Conservation (phyloP, 768 basidiomycete species). For the Mycena sanguinolenta region DNA sequence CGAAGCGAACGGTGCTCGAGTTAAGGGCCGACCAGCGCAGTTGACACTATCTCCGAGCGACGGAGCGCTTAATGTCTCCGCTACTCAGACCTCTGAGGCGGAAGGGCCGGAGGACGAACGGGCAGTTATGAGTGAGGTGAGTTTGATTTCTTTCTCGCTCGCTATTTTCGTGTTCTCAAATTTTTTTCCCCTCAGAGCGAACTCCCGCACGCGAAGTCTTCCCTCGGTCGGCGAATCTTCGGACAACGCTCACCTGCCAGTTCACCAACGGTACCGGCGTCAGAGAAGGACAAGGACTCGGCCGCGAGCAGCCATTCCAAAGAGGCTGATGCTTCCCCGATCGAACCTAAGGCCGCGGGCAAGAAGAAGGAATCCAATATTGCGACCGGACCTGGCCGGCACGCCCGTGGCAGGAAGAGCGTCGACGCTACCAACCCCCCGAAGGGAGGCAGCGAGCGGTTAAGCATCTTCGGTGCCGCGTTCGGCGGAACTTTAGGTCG, state of each 20-base stretch:
- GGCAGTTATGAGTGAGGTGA: constrained; percentile 76
- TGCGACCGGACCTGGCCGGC: constrained; percentile 44
- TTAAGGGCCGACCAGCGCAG: constrained; percentile 63
- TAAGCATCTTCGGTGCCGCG: constrained; percentile 85
- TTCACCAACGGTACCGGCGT: constrained; percentile 36
- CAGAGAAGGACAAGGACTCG: constrained; percentile 49
- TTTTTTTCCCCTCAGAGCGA: constrained; percentile 60
- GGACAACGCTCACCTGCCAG: constrained; percentile 46
- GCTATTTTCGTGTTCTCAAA: neutral
- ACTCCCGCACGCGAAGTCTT: constrained; percentile 47
- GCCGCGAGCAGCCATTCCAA: constrained; percentile 41
- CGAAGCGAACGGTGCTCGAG: constrained; percentile 27
- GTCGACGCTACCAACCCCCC: constrained; percentile 53
- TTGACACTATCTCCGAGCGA: constrained; percentile 75
- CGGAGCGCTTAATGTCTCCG: constrained; percentile 61
- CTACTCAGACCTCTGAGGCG: constrained; percentile 49
- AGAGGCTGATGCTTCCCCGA: constrained; percentile 23
- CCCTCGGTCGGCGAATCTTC: constrained; percentile 68
- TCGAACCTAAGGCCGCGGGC: constrained; percentile 34
- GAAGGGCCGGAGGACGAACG: constrained; percentile 66
- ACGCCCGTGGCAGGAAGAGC: constrained; percentile 64
- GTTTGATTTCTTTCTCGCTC: constrained; percentile 40
- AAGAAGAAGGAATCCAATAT: constrained; percentile 45
- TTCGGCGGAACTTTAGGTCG: constrained; percentile 66
- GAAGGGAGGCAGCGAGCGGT: constrained; percentile 64